Base-by-base conservation (phyloP, 2,329 filamentous ascomycete species). In the Epichloe uncinata region DNA sequence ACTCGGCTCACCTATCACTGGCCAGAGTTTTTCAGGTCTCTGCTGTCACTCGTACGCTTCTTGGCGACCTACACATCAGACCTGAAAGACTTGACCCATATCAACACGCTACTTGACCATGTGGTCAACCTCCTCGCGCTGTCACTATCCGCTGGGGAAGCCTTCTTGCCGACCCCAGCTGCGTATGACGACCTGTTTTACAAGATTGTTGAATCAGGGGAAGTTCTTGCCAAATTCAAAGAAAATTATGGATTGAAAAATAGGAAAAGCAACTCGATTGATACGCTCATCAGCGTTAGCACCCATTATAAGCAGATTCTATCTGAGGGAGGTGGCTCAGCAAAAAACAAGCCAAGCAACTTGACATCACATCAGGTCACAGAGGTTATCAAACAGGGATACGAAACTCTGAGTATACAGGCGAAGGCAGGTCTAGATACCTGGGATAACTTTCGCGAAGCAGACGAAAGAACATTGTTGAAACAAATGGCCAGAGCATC, bases 141-240 rank as follows among this genome's bases (percentile, higher is more conserved):
- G 37, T 86, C 87, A 2, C 74, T 98, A 6, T 93, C 87, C 2
- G 80, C 82, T 2, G 93, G 93, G 6, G 93, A 97, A 64, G 82
- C 85, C 2, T 97, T 98, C 67, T 75, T 98, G 7, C 93, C 91
- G 0, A 87, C 86, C 33, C 83, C 89, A 0, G 79, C 85, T 16
- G 83, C 87, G 2, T 97, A 97, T 66, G 93, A 98, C 60, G 93
- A 98, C 61, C 74, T 98, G 0, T 97, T 98, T 69, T 98, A 98
- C 78, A 98, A 98, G 69, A 78, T 97, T 2, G 89, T 97, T 26
- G 93, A 98, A 67, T 86, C 84, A 2, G 88, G 90, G 90, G 87
- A 95, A 45, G 77, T 87, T 12, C 75, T 97, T 20, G 71, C 76
- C 34, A 88, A 87, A 61, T 95, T 97, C 69, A 81, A 87, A 40